Evolutionary conservation across 108 stramenopile genomes (phyloP), one percentile per base, ranked within the genome.

Genomic region (Cyclostephanos invisitatus): DNA sequence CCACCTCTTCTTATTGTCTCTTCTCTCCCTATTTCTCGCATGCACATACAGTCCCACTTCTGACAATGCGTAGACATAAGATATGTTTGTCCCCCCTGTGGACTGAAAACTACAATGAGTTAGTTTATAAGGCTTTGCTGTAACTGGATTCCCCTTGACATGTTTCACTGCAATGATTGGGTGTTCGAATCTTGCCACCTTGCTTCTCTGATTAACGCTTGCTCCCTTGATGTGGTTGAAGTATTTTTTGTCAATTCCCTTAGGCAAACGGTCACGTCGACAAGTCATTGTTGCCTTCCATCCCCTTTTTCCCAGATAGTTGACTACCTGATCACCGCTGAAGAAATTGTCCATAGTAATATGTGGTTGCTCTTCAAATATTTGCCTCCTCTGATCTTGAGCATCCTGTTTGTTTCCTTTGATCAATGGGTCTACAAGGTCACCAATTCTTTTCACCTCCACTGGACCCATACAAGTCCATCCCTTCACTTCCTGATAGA

Each of bases 121-220:
- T 8, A 44, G 42, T 6, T 25, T n/a, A n/a, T n/a, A n/a, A n/a
- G n/a, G n/a, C n/a, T n/a, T n/a, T n/a, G n/a, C n/a, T n/a, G n/a
- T n/a, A n/a, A n/a, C n/a, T 38, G 40, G 51, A 73, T 12, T 20
- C 48, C 44, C 5, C 17, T 37, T 6, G 5, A 51, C 35, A 24
- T 54, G 15, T 37, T 75, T 75, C 10, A 75, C 74, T 8, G 66
- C 66, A 28, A 75, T 38, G 42, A 75, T 67, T 1, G 74, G 74
- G 15, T 67, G 25, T 38, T 59, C 49, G 38, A 68, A 75, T 27
- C 74, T 51, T 53, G 74, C 74, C 28, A 46, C 54, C 28, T 68
- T 67, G 11, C 66, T 55, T 10, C 50, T n/a, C 11, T 24, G 32
- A 29, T 61, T 64, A 24, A 64, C 62, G 4, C 2, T 2, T 2